Percentiles rank a stretch among this genome's conserved stretches.
Evolutionary conservation across 1,284 basidiomycete genomes (phyloP).

Genomic region (Puccinia coronata): DNA sequence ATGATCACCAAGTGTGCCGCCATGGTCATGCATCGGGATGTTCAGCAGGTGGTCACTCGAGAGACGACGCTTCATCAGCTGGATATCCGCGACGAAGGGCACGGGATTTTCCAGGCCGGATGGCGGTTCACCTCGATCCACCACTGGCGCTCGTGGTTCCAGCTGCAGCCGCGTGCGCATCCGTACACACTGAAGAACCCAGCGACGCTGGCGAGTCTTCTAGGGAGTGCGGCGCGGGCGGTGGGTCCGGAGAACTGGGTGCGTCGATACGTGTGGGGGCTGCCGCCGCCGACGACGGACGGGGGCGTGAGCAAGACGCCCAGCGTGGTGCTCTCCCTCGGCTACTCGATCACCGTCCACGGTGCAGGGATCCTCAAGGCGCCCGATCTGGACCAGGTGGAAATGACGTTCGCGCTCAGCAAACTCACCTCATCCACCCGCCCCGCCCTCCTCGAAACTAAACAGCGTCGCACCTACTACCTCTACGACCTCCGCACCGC

Average conservation of each 20-base stretch:
- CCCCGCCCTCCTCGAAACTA: slow-evolving; percentile 51
- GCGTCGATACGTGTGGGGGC: slow-evolving; percentile 53
- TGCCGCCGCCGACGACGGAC: slow-evolving; percentile 50
- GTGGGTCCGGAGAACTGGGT: slow-evolving; percentile 54
- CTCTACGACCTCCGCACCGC: slow-evolving; percentile 50
- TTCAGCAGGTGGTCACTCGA: slow-evolving; percentile 51
- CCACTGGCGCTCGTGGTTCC: slow-evolving; percentile 53
- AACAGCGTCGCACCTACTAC: slow-evolving; percentile 54
- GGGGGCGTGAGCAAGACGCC: slow-evolving; percentile 31
- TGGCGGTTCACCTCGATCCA: slow-evolving; percentile 54
- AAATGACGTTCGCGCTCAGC: slow-evolving; percentile 54
- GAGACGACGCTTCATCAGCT: slow-evolving; percentile 54
- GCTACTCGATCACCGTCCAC: slow-evolving; percentile 7
- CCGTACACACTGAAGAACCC: slow-evolving; percentile 39
- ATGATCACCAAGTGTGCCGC: slow-evolving; percentile 54
- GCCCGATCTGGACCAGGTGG: slow-evolving; percentile 47
- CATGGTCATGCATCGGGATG: slow-evolving; percentile 50
- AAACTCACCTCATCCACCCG: slow-evolving; percentile 53
- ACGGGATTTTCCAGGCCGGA: slow-evolving; percentile 55
- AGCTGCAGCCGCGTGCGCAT: slow-evolving; percentile 21
- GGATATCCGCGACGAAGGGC: slow-evolving; percentile 55
- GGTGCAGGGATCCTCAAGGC: background rate
- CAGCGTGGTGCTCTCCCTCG: slow-evolving; percentile 35
- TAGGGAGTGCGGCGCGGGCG: slow-evolving; percentile 53
- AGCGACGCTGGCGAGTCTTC: slow-evolving; percentile 51